These are phyloP conservation scores for Tolypocladium album DNA, from an alignment of 2,329 filamentous ascomycete genomes.

Conservation along the genomic window DNA sequence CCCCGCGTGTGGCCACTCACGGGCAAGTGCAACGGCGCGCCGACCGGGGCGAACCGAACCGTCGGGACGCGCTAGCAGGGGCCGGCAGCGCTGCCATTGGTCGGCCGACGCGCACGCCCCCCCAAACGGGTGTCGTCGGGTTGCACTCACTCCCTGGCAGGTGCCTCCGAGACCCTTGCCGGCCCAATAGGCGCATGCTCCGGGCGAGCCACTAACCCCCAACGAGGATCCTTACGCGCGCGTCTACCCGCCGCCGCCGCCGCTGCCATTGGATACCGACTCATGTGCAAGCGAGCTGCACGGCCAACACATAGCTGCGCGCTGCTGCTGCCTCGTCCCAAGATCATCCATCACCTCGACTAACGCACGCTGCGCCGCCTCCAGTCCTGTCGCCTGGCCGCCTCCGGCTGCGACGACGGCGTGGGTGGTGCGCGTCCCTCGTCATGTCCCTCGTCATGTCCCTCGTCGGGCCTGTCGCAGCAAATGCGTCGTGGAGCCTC, in stretches of 20 bases:
- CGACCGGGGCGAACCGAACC: slow-evolving; percentile 21
- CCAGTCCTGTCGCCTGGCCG: not conserved
- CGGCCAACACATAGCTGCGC: slow-evolving; percentile 15
- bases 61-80: slow-evolving; percentile 24
- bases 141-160: not conserved
- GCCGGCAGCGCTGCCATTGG: slow-evolving; percentile 9
- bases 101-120: slow-evolving; percentile 2
- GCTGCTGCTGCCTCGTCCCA: not conserved
- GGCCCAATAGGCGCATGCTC: slow-evolving; percentile 16
- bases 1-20: slow-evolving; percentile 1
- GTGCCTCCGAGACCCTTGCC: slow-evolving; percentile 1
- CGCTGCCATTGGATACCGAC: slow-evolving; percentile 18
- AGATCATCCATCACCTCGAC: not conserved
- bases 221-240: slow-evolving; percentile 15
- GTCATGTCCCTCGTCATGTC: not conserved
- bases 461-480: not conserved
- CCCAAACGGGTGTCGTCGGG: not conserved
- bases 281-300: slow-evolving; percentile 17
- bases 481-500: not conserved
- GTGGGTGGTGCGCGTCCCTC: not conserved
- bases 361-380: not conserved
- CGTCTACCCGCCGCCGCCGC: slow-evolving; percentile 14
- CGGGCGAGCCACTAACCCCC: slow-evolving; percentile 8
- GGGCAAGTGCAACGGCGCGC: not conserved
- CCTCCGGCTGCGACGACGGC: not conserved